Base-by-base conservation (phyloP, 768 basidiomycete species). In the Boletus tylopilopsis region DNA sequence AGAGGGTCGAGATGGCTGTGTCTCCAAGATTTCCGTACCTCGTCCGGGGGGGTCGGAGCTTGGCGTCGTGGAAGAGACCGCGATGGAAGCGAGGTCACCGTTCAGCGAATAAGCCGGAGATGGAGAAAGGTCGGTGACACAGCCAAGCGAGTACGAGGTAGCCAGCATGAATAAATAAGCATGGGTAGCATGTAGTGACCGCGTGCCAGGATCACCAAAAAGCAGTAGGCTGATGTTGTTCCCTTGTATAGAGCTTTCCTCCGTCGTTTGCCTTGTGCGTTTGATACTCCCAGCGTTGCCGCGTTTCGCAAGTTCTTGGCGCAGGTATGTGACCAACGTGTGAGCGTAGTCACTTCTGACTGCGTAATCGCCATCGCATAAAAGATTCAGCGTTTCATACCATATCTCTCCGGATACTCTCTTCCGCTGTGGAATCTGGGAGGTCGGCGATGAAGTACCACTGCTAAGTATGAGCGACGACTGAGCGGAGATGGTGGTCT, bases 311-410 rank as follows among this genome's bases (percentile, higher is more conserved):
- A 92, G 81, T 69, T 96, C 93, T 49, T 81, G 74, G 33, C 78
- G 73, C 52, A 94, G 69, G 68, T 92, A 96, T 40, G 83, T 80
- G 4, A 87, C 69, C n/a, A 96, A 68, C 5, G 84, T 80, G 32
- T 77, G 71, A 1, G 84, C 78, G 63, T 93, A 94, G 55, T 90
- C 87, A 12, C 80, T 78, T 47, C 94, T 82, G 19, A 94, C 82
- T n/a, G 79, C 71, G 58, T 80, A 85, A 49, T 90, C 84, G 12
- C 70, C 66, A 62, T 95, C 91, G 63, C 91, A 94, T 5, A 95
- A 68, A 23, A 96, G 73, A 41, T 85, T 86, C 37, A 95, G 67
- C 2, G 90, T 94, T 53, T 95, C 93, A 63, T 93, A 90, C 92
- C 92, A 95, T 29, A 87, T 79, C 61, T 93, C 91, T 24, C 87